Conservation (phyloP, 1,284 basidiomycete species). For the Cryptococcus sp. region DNA sequence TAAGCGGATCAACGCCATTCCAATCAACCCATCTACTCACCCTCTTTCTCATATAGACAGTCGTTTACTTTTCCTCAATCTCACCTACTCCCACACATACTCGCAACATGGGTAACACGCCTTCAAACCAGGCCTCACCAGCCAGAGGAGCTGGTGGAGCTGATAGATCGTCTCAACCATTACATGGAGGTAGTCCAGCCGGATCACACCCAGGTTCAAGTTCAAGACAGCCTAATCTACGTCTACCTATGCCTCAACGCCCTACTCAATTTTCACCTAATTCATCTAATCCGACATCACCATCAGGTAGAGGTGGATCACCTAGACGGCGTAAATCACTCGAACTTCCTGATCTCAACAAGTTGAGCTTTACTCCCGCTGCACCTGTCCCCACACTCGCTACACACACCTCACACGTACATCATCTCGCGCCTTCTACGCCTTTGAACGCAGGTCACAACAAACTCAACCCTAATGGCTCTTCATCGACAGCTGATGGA, state of each 20-base stretch:
- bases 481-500: conserved; percentile 1
- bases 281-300: conserved; percentile 38
- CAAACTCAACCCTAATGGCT: neutral
- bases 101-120: conserved; percentile 42
- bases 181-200: neutral
- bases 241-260: conserved; percentile 39
- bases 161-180: neutral
- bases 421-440: conserved; percentile 22
- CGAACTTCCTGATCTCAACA: conserved; percentile 47
- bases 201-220: conserved; percentile 5
- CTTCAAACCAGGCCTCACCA: conserved; percentile 33
- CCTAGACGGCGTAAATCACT: conserved; percentile 44
- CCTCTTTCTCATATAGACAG: neutral
- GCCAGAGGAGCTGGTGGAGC: conserved; percentile 3
- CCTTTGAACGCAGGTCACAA: conserved; percentile 4
- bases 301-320: conserved; percentile 31
- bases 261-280: conserved; percentile 32
- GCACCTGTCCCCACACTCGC: conserved; percentile 38
- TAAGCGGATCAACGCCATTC: neutral
- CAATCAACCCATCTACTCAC: neutral
- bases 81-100: neutral
- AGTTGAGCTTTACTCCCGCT: conserved; percentile 43
- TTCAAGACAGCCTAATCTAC: conserved; percentile 30
- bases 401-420: conserved; percentile 27
- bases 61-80: neutral